Base-by-base conservation (phyloP, 176 grass and related monocot species). In the Zoysia pacifica region DNA sequence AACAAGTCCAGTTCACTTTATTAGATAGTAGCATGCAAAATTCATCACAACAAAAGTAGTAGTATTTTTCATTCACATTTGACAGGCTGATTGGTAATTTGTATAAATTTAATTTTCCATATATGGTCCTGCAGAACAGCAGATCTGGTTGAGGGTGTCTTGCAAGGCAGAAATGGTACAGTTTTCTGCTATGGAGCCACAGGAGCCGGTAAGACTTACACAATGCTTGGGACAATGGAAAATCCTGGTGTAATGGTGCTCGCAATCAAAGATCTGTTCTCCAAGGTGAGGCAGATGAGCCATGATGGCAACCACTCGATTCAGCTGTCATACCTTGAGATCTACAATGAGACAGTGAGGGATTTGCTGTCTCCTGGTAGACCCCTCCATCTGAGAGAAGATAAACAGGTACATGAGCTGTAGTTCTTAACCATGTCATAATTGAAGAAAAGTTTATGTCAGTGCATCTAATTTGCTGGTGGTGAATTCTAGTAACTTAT, bases 131-230 rank as follows among this genome's bases (percentile, higher is more conserved):
- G 72, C 90, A 99, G 96, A 84, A 91, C 96, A 64, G 67, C 86
- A 79, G 79, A 93, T 52, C 93, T 99, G 77, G 93, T 99, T 5
- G 92, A 99, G 80, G 92, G 90, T 69, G 93, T 99, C 65, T 59
- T 99, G 50, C 90, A 95, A 87, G 96, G 96, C 52, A 88, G 87
- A 78, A 99, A 99, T 67, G 96, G 96, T 6, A 93, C 96, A 14
- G 96, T 99, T 40, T 99, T 99, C 84, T 99, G 96, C 73, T 99
- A 99, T 65, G 96, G 96, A 44, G 96, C 96, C 47, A 99, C 96
- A 65, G 96, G 96, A 65, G 96, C 96, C 16, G 96, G 96, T 9
- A 99, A 99, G 88, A 99, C 96, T 39, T 95, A 93, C 78, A 99
- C 96, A 47, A 99, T 99, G 96, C 80, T 99, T 14, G 96, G 96